A percentile compares a stretch with the other conserved stretches of the same genome.
Evolutionary conservation across 306 rosid genomes (phyloP).

Genomic region (Rubus idaeus): DNA sequence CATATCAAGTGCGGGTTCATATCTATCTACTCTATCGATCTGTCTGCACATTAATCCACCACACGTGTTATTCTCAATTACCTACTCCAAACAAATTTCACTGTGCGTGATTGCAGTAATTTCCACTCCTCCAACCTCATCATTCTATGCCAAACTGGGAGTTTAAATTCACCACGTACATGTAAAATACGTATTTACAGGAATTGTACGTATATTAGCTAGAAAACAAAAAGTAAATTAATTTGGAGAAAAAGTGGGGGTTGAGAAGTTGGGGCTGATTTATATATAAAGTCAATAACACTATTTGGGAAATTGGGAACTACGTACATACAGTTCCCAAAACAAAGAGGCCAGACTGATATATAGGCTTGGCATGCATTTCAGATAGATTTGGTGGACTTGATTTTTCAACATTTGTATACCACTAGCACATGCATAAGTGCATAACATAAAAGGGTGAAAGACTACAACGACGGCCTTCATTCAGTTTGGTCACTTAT

Average conservation of each 20-base stretch:
- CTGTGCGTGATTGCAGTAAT: constrained; percentile 17
- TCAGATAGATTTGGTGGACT: constrained; percentile 8
- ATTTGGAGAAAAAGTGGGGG: not conserved
- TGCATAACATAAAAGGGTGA: constrained; percentile 25
- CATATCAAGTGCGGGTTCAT: not conserved
- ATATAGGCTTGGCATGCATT: constrained; percentile 8
- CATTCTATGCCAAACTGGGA: not conserved
- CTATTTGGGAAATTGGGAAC: constrained; percentile 41
- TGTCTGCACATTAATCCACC: not conserved
- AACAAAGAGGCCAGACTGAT: not conserved
- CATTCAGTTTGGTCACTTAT: constrained; percentile 21
- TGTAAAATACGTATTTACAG: not conserved
- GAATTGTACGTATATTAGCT: not conserved
- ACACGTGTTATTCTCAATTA: constrained; percentile 21
- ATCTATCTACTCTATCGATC: not conserved
- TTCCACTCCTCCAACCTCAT: constrained; percentile 4
- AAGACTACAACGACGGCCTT: constrained; percentile 51
- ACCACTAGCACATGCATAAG: constrained; percentile 5
- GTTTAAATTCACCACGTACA: not conserved
- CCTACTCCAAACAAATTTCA: not conserved
- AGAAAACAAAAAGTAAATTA: not conserved
- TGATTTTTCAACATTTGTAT: constrained; percentile 45
- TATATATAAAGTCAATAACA: not conserved
- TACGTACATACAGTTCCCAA: constrained; percentile 22
- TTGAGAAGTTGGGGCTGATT: not conserved